phyloP scores from a whole-genome alignment of 176 grass and related monocot genomes.

The Alopecurus myosuroides region DNA sequence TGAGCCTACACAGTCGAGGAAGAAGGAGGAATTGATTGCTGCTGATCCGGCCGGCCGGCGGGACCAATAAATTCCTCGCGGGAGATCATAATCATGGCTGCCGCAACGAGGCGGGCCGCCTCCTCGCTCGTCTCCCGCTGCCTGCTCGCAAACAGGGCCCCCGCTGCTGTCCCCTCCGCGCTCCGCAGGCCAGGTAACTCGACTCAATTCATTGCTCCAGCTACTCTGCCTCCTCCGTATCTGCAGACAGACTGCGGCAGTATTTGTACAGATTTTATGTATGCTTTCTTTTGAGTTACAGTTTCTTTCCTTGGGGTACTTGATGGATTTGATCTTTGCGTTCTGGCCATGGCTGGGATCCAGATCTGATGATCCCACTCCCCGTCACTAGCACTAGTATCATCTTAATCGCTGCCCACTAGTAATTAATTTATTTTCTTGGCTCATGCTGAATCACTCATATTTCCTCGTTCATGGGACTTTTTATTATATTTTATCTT shows the following conservation, averaged over 20 bases:
- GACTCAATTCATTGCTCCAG: not conserved
- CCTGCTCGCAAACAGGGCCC: constrained; percentile 36
- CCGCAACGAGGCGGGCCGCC: constrained; percentile 37
- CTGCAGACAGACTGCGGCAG: no score
- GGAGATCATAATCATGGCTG: constrained; percentile 39
- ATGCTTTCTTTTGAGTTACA: no score
- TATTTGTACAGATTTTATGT: no score
- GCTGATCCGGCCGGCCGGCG: not conserved
- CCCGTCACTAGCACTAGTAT: no score
- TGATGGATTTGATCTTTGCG: no score
- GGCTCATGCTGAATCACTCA: not conserved
- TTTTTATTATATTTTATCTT: not conserved
- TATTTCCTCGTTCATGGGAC: not conserved
- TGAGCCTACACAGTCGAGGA: not conserved
- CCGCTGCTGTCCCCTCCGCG: constrained; percentile 34
- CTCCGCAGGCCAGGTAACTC: constrained; percentile 34
- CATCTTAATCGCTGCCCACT: no score
- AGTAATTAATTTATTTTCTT: no score
- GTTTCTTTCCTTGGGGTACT: no score
- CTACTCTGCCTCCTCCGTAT: no score
- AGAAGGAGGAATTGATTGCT: not conserved
- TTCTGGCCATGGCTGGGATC: no score
- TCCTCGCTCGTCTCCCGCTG: constrained; percentile 63
- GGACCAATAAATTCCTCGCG: constrained; percentile 20
- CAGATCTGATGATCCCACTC: no score